Evolutionary conservation across 192 early-diverging fungal species (phyloP), one percentile per base, ranked within the genome.

Genomic region (Podila epigama): DNA sequence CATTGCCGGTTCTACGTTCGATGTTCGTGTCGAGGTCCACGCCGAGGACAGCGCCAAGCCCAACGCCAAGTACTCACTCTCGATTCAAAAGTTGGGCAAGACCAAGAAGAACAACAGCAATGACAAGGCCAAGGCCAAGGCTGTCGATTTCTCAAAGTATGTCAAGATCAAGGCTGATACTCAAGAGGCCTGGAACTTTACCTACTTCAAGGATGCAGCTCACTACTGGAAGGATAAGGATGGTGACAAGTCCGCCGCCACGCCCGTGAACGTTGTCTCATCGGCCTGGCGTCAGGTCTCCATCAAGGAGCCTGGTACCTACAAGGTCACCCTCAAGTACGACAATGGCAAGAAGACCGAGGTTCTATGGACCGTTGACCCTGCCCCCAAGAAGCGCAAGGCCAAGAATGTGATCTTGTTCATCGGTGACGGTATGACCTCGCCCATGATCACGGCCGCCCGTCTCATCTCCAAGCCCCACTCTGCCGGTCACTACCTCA

Each of bases 341-440:
- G 42, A 29, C 53, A 81, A 77, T 27, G 42, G 60, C 37, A 82
- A 88, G 63, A 36, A 57, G 4, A 66, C 80, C 7, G 55, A 69
- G 20, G 69, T 83, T 41, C 66, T 52, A 22, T 81, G 83, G 66
- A 68, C 63, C 35, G 84, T 69, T 4, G 51, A 71, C 35, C 53
- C 80, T 9, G 82, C 61, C 8, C 60, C 69, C 58, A 71, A 68
- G 48, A 69, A 79, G 41, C 69, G 79, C 27, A 87, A 83, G 51
- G 87, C 75, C 72, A 88, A 88, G 80, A 88, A 88, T 61, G 71
- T 85, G 0, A 79, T 86, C 12, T 53, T 88, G 32, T 88, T 88
- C 68, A 88, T 88, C 61, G 80, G 83, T 36, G 87, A 88, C 62
- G 87, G 86, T 73, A 88, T 82, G 70, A 85, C 80, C 28, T 63